Evolutionary conservation across 2,329 filamentous ascomycete species (phyloP), one percentile per base, ranked within the genome.

Genomic region (Xylaria sp.): DNA sequence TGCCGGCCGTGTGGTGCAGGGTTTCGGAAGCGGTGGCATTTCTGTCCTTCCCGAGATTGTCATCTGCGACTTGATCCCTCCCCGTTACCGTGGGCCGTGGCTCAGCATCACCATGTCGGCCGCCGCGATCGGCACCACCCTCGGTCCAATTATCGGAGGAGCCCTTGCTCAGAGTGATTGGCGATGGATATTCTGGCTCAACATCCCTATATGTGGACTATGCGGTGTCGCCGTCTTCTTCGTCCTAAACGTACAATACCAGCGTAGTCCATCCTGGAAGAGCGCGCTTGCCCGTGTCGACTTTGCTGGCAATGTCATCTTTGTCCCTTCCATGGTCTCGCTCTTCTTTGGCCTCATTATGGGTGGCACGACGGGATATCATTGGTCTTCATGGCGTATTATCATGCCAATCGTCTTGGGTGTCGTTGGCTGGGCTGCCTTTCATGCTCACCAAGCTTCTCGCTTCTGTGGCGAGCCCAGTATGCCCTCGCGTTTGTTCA

Each of bases 1-100:
- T 9, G 69, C 68, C 9, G 68, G 63, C 9, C 59, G 62, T 6
- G 22, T 11, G 0, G 47, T 82, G 2, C 78, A 83, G 51, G 80
- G 80, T 1, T 78, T 61, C 7, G 62, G 62, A 0, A 13, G 44
- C 9, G 56, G 57, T 7, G 57, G 53, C 18, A 41, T 61, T 49
- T 66, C 69, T 43, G 62, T 77, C 19, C 65, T 81, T 0, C 64
- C 72, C 2, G 74, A 81, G 24, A 70, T 80, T 38, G 72, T 83
- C n/a, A 67, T 79, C 17, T 76, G 70, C 39, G 80, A 82, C 48
- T 62, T 82, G 2, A 71, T 81, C 0, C 76, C 78, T 0, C 64
- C 81, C 4, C 66, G 72, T 1, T 66, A 79, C 49, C 66, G 79
- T 44, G 72, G 73, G 1, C 70, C 70, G 2, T 79, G 72, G 39